Percentiles rank a stretch among this genome's conserved stretches.
Evolutionary conservation across 73 alveolate species (phyloP).

Genomic region (Stentor coeruleus): DNA sequence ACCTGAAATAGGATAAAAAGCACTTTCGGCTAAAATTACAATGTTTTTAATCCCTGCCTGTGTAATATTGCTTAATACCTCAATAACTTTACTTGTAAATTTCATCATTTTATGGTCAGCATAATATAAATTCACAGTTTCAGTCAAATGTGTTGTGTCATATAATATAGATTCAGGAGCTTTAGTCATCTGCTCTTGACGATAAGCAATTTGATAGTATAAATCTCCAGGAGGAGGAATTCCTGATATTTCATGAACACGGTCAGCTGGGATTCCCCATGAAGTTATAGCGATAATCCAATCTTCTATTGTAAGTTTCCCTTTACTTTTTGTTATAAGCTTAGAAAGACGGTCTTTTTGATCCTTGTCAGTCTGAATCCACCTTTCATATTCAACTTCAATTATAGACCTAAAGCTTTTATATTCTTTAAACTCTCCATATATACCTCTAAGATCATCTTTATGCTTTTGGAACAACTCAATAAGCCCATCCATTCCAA

Average conservation of each 20-base stretch:
- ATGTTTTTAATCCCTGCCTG: conserved; percentile 71
- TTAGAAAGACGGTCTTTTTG: conserved; percentile 85
- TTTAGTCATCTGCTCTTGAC: conserved; percentile 86
- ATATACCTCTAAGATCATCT: conserved; percentile 83
- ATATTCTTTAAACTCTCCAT: conserved; percentile 90
- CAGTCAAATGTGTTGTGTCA: conserved; percentile 86
- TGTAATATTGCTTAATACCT: conserved; percentile 79
- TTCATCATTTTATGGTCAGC: conserved; percentile 76
- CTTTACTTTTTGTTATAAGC: conserved; percentile 74
- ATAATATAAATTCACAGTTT: conserved; percentile 87
- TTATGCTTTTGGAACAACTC: conserved; percentile 86
- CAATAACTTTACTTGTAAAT: conserved; percentile 80
- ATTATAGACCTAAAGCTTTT: conserved; percentile 88
- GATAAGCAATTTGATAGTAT: conserved; percentile 84
- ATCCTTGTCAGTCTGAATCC: conserved; percentile 93
- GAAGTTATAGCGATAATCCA: conserved; percentile 96
- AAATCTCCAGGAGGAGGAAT: conserved; percentile 88
- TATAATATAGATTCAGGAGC: conserved; percentile 93
- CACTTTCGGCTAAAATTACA: conserved; percentile 83
- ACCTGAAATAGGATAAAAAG: conserved; percentile 97
- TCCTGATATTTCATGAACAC: conserved; percentile 75
- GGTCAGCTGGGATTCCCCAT: conserved; percentile 98
- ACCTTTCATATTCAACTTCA: conserved; percentile 91
- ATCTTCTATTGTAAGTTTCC: conserved; percentile 85
- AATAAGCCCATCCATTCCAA: conserved; percentile 84